A percentile compares a stretch with the other conserved stretches of the same genome.
Conservation (phyloP, 176 grass and related monocot species). For the Cenchrus americanus region DNA sequence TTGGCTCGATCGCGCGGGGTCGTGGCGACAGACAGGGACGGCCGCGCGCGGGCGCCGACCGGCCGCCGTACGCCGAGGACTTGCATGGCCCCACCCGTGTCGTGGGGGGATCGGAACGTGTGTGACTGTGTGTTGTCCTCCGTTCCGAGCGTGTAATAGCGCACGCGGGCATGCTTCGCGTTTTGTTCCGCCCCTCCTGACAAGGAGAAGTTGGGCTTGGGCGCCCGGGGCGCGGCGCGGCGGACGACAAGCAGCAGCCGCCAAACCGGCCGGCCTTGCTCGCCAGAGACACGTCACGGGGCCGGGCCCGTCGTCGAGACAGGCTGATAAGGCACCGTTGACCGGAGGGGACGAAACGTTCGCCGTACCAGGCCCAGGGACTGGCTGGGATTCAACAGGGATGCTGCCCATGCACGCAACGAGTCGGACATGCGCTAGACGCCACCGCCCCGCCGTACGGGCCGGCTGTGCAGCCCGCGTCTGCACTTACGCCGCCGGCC, state of each 20-base stretch:
- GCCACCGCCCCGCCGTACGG: background rate
- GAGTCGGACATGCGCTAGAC: background rate
- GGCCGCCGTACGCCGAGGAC: constrained; percentile 9
- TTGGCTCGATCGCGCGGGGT: background rate
- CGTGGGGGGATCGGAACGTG: background rate
- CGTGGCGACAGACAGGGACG: constrained; percentile 12
- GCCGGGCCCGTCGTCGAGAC: background rate
- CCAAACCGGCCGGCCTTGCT: constrained; percentile 16
- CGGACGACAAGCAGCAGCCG: background rate
- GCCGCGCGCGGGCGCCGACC: constrained; percentile 32
- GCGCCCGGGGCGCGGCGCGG: background rate
- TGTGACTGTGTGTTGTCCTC: too few species aligned
- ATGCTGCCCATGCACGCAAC: constrained; percentile 29
- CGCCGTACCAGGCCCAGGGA: background rate
- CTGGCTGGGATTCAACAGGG: background rate
- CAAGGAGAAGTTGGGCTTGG: background rate
- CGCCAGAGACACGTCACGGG: background rate
- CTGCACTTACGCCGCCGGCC: background rate
- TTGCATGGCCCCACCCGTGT: background rate
- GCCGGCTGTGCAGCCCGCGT: background rate
- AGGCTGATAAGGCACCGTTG: background rate
- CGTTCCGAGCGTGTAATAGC: background rate
- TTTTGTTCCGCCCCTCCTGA: background rate
- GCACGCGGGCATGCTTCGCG: background rate
- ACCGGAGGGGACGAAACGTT: background rate